phyloP scores from a whole-genome alignment of 495 filamentous ascomycete species.

The Neurospora discreta region DNA sequence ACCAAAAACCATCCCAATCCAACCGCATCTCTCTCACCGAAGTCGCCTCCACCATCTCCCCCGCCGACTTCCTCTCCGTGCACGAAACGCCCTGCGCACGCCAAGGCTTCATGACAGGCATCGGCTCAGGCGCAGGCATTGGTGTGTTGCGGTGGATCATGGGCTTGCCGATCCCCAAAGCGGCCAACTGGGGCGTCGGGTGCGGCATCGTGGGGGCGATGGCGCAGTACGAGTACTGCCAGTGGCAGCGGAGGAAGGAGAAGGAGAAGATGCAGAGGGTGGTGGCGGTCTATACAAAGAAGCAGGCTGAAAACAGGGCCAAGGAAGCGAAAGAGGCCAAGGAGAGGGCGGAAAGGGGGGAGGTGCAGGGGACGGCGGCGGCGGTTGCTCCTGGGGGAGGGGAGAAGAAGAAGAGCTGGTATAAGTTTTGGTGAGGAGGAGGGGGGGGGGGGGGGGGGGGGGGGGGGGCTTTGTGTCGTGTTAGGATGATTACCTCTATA shows the following conservation, averaged over 20 bases:
- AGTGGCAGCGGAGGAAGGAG: slow-evolving; percentile 57
- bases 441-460: not conserved
- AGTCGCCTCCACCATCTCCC: slow-evolving; percentile 52
- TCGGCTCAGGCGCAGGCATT: slow-evolving; percentile 61
- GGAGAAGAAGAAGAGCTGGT: slow-evolving; percentile 28
- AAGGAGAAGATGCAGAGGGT: slow-evolving; percentile 66
- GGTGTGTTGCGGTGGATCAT: slow-evolving; percentile 62
- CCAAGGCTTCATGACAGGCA: slow-evolving; percentile 70
- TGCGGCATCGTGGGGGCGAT: slow-evolving; percentile 53
- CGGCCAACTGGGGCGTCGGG: slow-evolving; percentile 79
- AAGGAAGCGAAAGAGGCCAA: slow-evolving; percentile 25
- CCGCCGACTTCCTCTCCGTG: slow-evolving; percentile 59
- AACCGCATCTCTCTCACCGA: slow-evolving; percentile 46
- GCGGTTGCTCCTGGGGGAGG: not conserved
- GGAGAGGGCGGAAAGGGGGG: slow-evolving; percentile 34
- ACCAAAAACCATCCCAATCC: slow-evolving; percentile 17
- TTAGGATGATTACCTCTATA: too few relatives aligned
- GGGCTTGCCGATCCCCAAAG: slow-evolving; percentile 43
- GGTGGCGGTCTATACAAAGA: slow-evolving; percentile 66
- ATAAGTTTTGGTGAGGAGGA: slow-evolving; percentile 39
- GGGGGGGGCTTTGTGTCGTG: not conserved
- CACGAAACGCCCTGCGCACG: slow-evolving; percentile 76
- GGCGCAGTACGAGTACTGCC: slow-evolving; percentile 70
- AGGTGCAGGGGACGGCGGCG: slow-evolving; percentile 14
- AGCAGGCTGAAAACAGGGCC: slow-evolving; percentile 43